Evolutionary conservation across 2,329 filamentous ascomycete genomes (phyloP).

Genomic region (Mollisia scopiformis): DNA sequence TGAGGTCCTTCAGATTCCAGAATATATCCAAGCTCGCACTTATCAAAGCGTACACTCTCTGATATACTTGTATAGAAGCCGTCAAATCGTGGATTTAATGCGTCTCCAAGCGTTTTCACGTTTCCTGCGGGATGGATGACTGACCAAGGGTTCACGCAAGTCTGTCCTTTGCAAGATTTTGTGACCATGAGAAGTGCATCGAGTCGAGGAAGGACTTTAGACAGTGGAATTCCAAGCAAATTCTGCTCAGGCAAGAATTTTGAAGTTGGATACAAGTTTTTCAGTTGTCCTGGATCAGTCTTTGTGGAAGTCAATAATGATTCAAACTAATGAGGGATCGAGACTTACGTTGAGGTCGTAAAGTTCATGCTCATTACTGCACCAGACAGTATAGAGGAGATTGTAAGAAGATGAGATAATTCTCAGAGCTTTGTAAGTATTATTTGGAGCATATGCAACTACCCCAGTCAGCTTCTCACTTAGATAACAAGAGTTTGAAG

Average conservation of each 20-base stretch:
- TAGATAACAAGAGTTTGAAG: background rate
- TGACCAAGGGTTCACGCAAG: conserved; percentile 59
- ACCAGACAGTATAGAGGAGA: conserved; percentile 71
- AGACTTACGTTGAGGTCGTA: conserved; percentile 59
- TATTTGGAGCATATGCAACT: conserved; percentile 39
- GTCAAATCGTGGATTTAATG: conserved; percentile 52
- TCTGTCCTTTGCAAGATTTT: conserved; percentile 59
- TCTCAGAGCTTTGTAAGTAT: conserved; percentile 53
- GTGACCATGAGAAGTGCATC: conserved; percentile 62
- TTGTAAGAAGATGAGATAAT: conserved; percentile 53
- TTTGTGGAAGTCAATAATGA: conserved; percentile 28
- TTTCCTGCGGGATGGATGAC: conserved; percentile 54
- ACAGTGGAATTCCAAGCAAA: conserved; percentile 40
- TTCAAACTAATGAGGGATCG: background rate
- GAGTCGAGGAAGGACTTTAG: conserved; percentile 51
- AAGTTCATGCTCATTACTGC: conserved; percentile 67
- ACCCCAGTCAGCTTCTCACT: background rate
- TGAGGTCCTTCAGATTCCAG: conserved; percentile 53
- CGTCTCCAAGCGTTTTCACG: conserved; percentile 54
- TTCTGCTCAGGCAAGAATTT: conserved; percentile 20
- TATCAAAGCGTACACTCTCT: conserved; percentile 53
- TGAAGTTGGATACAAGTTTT: conserved; percentile 44
- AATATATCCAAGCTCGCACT: conserved; percentile 60
- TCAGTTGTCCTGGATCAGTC: conserved; percentile 55
- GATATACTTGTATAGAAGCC: conserved; percentile 52